Percentiles rank a stretch among this genome's conserved stretches.
phyloP scores from a whole-genome alignment of 352 stramenopile genomes.

The Pythium inflatum region DNA sequence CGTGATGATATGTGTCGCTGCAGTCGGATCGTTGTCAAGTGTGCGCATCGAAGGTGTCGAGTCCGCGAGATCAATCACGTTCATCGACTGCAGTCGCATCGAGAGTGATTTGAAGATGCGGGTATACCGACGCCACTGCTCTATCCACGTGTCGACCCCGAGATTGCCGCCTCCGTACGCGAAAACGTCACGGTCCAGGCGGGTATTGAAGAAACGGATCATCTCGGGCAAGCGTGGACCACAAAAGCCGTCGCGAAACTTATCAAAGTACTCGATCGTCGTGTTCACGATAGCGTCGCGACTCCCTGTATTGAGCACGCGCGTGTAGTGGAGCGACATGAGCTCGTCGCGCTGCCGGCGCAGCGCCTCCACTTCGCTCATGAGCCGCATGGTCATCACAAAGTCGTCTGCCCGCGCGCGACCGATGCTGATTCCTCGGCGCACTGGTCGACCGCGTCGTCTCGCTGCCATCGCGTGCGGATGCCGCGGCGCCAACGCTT shows the following conservation, averaged over 20 bases:
- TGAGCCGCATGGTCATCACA: slow-evolving; percentile 4
- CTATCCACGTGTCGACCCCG: slow-evolving; percentile 16
- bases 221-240: slow-evolving; percentile 13
- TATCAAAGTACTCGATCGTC: slow-evolving; percentile 22
- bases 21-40: background rate
- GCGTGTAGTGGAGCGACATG: slow-evolving; percentile 13
- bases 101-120: slow-evolving; percentile 9
- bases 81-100: slow-evolving; percentile 5
- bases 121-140: slow-evolving; percentile 25
- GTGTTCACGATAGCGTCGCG: slow-evolving; percentile 13
- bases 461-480: too few relatives aligned
- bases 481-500: too few relatives aligned
- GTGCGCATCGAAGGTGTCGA: background rate
- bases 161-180: slow-evolving; percentile 5
- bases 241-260: slow-evolving; percentile 11
- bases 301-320: slow-evolving; percentile 6
- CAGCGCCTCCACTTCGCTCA: slow-evolving; percentile 19
- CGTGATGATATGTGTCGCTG: slow-evolving; percentile 14
- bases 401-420: slow-evolving; percentile 3
- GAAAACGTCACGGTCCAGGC: slow-evolving; percentile 10
- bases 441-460: background rate
- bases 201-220: slow-evolving; percentile 9
- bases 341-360: slow-evolving; percentile 23
- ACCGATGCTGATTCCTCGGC: background rate
- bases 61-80: background rate